phyloP scores from a whole-genome alignment of 139 green algal genomes.

The Ettlia oleoabundans region DNA sequence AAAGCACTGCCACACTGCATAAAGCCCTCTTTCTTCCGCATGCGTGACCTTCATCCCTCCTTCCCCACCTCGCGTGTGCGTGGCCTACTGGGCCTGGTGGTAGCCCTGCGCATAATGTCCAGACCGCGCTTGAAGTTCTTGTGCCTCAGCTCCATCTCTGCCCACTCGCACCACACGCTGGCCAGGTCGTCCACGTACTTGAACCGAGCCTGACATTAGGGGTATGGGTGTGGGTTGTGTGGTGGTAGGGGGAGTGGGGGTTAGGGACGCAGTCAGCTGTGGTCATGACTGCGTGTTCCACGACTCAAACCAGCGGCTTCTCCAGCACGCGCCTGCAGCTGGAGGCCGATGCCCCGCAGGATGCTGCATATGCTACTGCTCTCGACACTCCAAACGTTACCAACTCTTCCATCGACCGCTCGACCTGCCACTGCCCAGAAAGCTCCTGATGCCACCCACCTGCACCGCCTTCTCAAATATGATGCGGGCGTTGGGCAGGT shows the following conservation, averaged over 20 bases:
- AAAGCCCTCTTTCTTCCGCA: not conserved
- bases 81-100: conserved; percentile 45
- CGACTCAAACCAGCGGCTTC: no score
- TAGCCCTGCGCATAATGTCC: conserved; percentile 80
- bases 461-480: conserved; percentile 93
- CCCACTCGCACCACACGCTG: conserved; percentile 93
- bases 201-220: conserved; percentile 52
- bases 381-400: no score
- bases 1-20: no score
- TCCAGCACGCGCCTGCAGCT: no score
- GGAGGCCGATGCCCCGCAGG: no score
- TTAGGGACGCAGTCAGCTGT: no score
- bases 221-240: not conserved
- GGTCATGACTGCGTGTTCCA: no score
- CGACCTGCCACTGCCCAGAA: not conserved
- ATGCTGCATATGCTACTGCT: no score
- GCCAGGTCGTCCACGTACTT: conserved; percentile 97
- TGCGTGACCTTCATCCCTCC: not conserved
- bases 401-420: not conserved
- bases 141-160: conserved; percentile 97
- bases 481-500: conserved; percentile 89
- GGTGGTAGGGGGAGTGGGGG: not conserved
- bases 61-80: conserved; percentile 29
- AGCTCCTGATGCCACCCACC: conserved; percentile 32
- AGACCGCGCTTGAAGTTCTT: conserved; percentile 89